Conservation (phyloP, 2,329 filamentous ascomycete genomes). For the Trichoderma sp. region DNA sequence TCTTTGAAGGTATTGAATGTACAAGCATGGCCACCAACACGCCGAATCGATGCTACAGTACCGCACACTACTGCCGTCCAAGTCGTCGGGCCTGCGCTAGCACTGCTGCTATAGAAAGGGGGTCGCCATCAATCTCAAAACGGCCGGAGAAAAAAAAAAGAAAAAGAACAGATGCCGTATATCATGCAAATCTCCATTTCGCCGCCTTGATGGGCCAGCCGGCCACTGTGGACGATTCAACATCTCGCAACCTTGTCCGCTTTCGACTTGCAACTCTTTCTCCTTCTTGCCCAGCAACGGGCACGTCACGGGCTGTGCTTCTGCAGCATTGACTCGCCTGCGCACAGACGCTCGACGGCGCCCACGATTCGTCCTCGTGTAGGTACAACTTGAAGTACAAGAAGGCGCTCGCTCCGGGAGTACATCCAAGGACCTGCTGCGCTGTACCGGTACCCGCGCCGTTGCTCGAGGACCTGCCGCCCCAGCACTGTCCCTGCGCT, state of each 20-base stretch:
- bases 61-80: neutral
- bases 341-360: neutral
- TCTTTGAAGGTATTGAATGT: too few relatives aligned
- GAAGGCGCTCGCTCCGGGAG: neutral
- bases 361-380: neutral
- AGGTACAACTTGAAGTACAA: neutral
- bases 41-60: neutral
- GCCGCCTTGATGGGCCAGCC: neutral
- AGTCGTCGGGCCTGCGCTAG: neutral
- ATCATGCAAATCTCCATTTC: neutral
- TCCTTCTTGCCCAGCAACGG: neutral
- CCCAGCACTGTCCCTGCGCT: neutral
- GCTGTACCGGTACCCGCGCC: neutral
- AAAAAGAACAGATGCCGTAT: neutral
- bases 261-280: neutral
- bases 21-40: neutral
- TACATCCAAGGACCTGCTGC: neutral
- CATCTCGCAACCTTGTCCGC: neutral
- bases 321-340: neutral
- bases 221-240: neutral
- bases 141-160: neutral
- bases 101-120: neutral
- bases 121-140: neutral
- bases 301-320: conserved; percentile 20
- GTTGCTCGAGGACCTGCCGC: neutral